Conservation (phyloP, 2,329 filamentous ascomycete genomes). For the Phialophora chinensis region DNA sequence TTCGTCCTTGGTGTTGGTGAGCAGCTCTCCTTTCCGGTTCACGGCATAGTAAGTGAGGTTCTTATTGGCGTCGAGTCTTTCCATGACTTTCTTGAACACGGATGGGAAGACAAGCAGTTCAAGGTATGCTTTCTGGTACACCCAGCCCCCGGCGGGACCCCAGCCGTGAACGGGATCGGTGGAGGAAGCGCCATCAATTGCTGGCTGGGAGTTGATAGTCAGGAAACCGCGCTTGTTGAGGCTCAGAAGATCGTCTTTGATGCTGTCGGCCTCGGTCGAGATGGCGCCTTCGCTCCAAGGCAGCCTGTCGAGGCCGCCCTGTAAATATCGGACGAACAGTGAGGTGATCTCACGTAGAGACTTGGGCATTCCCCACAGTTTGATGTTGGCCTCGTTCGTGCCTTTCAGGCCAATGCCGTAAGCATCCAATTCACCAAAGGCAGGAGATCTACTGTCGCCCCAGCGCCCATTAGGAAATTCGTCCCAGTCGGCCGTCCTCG, state of each 20-base stretch:
- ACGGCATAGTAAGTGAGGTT: slow-evolving; percentile 95
- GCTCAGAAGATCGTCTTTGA: slow-evolving; percentile 76
- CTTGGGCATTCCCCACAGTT: slow-evolving; percentile 88
- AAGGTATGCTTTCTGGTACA: slow-evolving; percentile 97
- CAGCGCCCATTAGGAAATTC: slow-evolving; percentile 98
- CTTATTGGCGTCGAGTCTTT: slow-evolving; percentile 75
- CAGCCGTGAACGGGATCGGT: slow-evolving; percentile 87
- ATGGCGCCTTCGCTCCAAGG: slow-evolving; percentile 95
- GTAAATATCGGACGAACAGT: slow-evolving; percentile 84
- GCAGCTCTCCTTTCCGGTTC: slow-evolving; percentile 78
- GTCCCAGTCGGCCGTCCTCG: slow-evolving; percentile 97
- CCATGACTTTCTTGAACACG: slow-evolving; percentile 76
- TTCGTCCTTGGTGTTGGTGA: slow-evolving; percentile 82
- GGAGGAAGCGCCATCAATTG: slow-evolving; percentile 88
- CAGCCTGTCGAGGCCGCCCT: slow-evolving; percentile 77
- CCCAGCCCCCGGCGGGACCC: slow-evolving; percentile 93
- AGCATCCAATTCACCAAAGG: slow-evolving; percentile 91
- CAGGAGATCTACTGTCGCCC: slow-evolving; percentile 95
- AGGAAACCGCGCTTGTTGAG: slow-evolving; percentile 87
- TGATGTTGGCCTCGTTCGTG: slow-evolving; percentile 93
- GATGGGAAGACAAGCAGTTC: slow-evolving; percentile 86
- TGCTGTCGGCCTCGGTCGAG: slow-evolving; percentile 77
- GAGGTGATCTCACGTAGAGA: slow-evolving; percentile 79
- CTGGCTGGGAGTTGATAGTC: slow-evolving; percentile 97
- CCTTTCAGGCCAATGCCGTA: slow-evolving; percentile 94